phyloP scores from a whole-genome alignment of 805 yeast genomes.

The Saccharomycopsis babjevae region DNA sequence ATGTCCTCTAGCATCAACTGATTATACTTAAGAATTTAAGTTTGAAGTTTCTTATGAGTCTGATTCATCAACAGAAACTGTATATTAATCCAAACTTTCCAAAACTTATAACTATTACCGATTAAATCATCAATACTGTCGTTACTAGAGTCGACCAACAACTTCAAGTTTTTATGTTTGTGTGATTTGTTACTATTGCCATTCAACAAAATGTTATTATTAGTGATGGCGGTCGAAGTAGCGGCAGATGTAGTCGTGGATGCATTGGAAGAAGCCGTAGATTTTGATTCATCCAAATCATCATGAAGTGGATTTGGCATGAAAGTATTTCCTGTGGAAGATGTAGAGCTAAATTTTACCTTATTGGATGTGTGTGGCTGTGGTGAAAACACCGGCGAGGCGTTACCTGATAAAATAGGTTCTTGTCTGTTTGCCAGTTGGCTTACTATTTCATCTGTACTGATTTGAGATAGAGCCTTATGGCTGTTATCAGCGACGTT shows the following conservation, averaged over 20 bases:
- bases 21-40: too few relatives aligned
- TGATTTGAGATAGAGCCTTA: background rate
- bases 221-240: background rate
- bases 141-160: constrained; percentile 14
- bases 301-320: background rate
- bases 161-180: constrained; percentile 7
- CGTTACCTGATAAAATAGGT: background rate
- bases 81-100: constrained; percentile 13
- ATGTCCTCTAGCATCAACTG: background rate
- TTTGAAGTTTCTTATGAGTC: background rate
- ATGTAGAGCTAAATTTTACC: background rate
- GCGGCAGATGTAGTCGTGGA: background rate
- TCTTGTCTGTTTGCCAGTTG: background rate
- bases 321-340: too few relatives aligned
- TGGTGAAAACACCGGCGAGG: background rate
- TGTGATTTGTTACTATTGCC: background rate
- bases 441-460: background rate
- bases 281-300: background rate
- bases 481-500: background rate
- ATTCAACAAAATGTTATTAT: background rate
- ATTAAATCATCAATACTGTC: constrained; percentile 16
- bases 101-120: constrained; percentile 9
- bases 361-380: background rate
- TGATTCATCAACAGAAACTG: background rate
- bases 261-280: background rate